phyloP scores from a whole-genome alignment of 768 basidiomycete species.

The Auriculariales sp. region DNA sequence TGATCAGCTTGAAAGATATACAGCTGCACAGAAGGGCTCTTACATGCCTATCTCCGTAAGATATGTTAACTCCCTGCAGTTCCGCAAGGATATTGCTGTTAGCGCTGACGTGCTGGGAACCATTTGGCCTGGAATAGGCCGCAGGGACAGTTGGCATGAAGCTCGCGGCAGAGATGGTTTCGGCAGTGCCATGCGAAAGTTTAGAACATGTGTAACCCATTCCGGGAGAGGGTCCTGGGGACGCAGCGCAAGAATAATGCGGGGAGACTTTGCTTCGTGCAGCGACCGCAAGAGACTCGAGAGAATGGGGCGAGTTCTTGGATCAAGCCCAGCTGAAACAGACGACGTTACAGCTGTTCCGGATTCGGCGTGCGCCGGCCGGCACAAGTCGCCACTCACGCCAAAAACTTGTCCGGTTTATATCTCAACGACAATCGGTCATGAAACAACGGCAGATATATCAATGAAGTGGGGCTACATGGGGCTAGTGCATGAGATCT shows the following conservation, averaged over 20 bases:
- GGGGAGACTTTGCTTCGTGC: constrained; percentile 34
- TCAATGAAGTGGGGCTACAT: no score
- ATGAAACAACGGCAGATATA: no score
- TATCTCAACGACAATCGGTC: no score
- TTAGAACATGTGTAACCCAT: constrained; percentile 56
- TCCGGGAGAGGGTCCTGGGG: constrained; percentile 58
- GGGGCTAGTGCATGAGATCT: no score
- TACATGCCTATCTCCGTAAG: constrained; percentile 54
- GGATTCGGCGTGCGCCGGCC: no score
- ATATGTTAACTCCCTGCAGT: constrained; percentile 51
- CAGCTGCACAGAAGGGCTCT: no score
- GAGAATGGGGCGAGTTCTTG: constrained; percentile 38
- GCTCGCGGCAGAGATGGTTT: constrained; percentile 34
- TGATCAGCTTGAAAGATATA: no score
- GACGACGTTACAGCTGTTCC: no score
- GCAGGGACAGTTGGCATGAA: constrained; percentile 20
- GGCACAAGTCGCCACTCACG: no score
- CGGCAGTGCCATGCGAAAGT: constrained; percentile 32
- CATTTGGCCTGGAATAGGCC: not conserved
- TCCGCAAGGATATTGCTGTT: constrained; percentile 34
- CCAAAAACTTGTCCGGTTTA: no score
- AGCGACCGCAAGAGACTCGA: constrained; percentile 39
- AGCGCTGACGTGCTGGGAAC: not conserved
- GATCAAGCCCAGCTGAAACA: constrained; percentile 63
- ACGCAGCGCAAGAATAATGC: constrained; percentile 51